These are phyloP conservation scores for Coelastrella sp. DNA, from an alignment of 139 green algal species.

Conservation along the genomic window DNA sequence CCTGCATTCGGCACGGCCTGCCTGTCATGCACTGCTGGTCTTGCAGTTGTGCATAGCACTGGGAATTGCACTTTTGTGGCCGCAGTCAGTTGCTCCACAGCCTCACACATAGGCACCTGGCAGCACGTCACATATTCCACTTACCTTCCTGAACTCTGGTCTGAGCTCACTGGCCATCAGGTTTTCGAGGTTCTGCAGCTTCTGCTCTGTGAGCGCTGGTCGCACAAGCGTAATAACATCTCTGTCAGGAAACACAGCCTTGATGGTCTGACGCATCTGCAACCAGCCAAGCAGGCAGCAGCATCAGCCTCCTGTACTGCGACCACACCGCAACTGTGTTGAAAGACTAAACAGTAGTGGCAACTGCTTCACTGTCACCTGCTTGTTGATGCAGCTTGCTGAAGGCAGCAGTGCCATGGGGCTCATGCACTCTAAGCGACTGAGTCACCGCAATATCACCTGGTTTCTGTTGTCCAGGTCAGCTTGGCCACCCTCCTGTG, in stretches of 20 bases:
- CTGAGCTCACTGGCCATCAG: constrained; percentile 72
- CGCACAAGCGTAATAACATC: constrained; percentile 88
- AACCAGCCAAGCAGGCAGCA: not conserved
- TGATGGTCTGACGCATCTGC: constrained; percentile 86
- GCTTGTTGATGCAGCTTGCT: too few relatives aligned
- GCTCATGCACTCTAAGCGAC: not conserved
- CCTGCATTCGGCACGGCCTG: too few relatives aligned
- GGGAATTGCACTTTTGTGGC: too few relatives aligned
- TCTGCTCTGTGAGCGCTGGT: constrained; percentile 79
- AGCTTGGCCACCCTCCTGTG: constrained; percentile 41
- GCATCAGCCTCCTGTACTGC: not conserved
- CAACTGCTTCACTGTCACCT: too few relatives aligned
- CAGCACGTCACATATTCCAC: not conserved
- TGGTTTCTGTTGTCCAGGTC: constrained; percentile 54
- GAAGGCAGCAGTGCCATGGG: too few relatives aligned
- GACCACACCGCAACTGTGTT: too few relatives aligned
- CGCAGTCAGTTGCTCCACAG: too few relatives aligned
- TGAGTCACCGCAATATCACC: constrained; percentile 17
- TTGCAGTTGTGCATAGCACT: too few relatives aligned
- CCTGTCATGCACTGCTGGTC: too few relatives aligned
- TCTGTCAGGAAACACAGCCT: constrained; percentile 85
- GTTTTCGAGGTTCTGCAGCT: constrained; percentile 77
- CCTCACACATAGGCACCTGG: not conserved
- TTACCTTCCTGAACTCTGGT: constrained; percentile 85
- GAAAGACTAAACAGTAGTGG: too few relatives aligned